These are phyloP conservation scores for Malania oleifera DNA, from an alignment of 164 flowering plant species.

Conservation along the genomic window DNA sequence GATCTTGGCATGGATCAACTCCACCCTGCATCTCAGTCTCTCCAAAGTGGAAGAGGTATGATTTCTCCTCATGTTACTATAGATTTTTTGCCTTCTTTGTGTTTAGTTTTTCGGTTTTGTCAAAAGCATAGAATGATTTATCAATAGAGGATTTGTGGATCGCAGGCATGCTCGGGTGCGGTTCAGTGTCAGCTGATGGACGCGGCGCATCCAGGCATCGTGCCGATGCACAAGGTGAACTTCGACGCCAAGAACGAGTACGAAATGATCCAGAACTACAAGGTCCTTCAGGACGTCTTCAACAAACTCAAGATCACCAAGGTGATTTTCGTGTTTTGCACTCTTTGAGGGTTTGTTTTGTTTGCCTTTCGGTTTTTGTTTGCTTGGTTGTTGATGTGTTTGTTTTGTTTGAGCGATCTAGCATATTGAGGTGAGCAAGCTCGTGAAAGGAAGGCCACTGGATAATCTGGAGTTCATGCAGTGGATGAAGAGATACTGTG, in stretches of 20 bases:
- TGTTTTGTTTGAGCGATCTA: conserved; percentile 13
- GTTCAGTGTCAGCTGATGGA: conserved; percentile 97
- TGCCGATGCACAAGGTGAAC: conserved; percentile 98
- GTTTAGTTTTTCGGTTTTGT: neutral
- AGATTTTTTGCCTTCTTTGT: neutral
- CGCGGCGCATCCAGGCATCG: conserved; percentile 79
- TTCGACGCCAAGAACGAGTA: conserved; percentile 96
- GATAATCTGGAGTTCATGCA: conserved; percentile 99
- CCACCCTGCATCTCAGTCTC: conserved; percentile 86
- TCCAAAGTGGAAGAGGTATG: conserved; percentile 96
- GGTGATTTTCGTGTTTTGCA: conserved; percentile 29
- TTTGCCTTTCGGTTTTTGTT: neutral
- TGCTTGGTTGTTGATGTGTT: neutral
- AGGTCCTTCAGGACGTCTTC: conserved; percentile 96
- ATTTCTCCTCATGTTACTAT: neutral
- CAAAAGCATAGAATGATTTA: neutral
- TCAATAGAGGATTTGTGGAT: neutral
- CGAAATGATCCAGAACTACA: conserved; percentile 98
- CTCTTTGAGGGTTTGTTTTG: neutral
- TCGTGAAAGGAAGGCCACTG: conserved; percentile 88
- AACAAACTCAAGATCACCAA: conserved; percentile 93
- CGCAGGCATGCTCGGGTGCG: conserved; percentile 87
- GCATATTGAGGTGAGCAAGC: conserved; percentile 95
- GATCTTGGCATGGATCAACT: conserved; percentile 93
- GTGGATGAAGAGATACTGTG: conserved; percentile 97